Evolutionary conservation across 116 monocot genomes (phyloP).

Genomic region (Cymodocea nodosa): DNA sequence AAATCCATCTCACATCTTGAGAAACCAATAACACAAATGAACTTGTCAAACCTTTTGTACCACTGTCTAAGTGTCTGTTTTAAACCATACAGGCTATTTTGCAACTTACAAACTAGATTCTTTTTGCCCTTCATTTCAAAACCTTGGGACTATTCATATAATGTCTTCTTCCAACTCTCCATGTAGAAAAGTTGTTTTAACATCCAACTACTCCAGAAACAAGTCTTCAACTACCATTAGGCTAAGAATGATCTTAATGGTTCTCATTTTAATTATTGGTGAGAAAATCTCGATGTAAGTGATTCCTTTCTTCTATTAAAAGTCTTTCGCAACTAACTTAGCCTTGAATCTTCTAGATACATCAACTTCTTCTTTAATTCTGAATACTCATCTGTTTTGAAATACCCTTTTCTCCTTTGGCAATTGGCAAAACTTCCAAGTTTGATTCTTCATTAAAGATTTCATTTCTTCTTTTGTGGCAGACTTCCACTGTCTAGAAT

Average conservation of each 20-base stretch:
- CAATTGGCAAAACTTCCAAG: too few species aligned
- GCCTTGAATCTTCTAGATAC: neutral
- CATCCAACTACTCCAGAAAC: neutral
- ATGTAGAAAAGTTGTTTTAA: neutral
- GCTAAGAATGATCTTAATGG: neutral
- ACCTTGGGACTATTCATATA: neutral
- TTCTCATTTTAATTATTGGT: neutral
- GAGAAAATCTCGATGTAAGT: slow-evolving; percentile 1
- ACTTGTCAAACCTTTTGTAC: neutral
- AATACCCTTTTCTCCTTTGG: too few species aligned
- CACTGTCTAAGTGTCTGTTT: neutral
- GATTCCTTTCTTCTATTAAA: neutral
- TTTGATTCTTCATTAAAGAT: too few species aligned
- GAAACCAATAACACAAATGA: neutral
- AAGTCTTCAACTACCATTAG: neutral
- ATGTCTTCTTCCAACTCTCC: neutral
- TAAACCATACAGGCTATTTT: neutral
- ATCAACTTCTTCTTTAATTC: too few species aligned
- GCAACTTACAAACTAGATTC: neutral
- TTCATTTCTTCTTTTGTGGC: too few species aligned
- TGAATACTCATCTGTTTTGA: too few species aligned
- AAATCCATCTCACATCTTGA: neutral
- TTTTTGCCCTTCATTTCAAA: neutral
- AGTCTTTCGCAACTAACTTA: neutral
- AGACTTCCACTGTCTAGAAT: too few species aligned